phyloP scores from a whole-genome alignment of 2,329 filamentous ascomycete genomes.

The Aspergillus pseudonomiae region DNA sequence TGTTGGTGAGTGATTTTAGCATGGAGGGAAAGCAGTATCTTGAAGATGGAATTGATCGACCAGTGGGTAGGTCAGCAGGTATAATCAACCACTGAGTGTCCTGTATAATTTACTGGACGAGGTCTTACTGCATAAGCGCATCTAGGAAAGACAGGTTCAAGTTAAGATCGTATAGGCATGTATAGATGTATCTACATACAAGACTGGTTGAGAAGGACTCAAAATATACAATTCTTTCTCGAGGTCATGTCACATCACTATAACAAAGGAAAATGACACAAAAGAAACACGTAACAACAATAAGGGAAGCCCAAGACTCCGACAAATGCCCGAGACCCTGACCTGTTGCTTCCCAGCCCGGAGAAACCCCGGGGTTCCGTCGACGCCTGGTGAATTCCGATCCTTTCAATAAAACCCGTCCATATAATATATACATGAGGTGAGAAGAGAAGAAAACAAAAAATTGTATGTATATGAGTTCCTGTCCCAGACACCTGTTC shows the following conservation, averaged over 20 bases:
- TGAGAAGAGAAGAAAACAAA: not conserved
- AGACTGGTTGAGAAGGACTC: not conserved
- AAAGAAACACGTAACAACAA: slow-evolving; percentile 1
- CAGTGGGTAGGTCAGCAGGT: no score
- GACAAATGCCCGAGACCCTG: slow-evolving; percentile 1
- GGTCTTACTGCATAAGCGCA: no score
- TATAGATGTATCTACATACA: not conserved
- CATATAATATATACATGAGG: slow-evolving; percentile 3
- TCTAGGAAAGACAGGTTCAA: no score
- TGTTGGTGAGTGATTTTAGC: no score
- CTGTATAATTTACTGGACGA: no score
- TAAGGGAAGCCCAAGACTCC: not conserved
- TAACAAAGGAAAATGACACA: slow-evolving; percentile 3
- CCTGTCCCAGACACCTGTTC: slow-evolving; percentile 3
- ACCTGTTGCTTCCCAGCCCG: not conserved
- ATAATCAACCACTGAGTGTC: no score
- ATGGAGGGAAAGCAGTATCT: no score
- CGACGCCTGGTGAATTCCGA: not conserved
- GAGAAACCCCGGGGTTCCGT: not conserved
- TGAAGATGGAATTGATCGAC: no score
- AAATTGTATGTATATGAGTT: not conserved
- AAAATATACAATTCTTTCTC: not conserved
- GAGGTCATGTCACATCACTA: slow-evolving; percentile 1
- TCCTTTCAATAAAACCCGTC: slow-evolving; percentile 5
- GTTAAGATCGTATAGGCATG: no score